Percentiles rank a stretch among this genome's conserved stretches.
phyloP scores from a whole-genome alignment of 2,329 filamentous ascomycete species.

The Leptographium radiaticola region DNA sequence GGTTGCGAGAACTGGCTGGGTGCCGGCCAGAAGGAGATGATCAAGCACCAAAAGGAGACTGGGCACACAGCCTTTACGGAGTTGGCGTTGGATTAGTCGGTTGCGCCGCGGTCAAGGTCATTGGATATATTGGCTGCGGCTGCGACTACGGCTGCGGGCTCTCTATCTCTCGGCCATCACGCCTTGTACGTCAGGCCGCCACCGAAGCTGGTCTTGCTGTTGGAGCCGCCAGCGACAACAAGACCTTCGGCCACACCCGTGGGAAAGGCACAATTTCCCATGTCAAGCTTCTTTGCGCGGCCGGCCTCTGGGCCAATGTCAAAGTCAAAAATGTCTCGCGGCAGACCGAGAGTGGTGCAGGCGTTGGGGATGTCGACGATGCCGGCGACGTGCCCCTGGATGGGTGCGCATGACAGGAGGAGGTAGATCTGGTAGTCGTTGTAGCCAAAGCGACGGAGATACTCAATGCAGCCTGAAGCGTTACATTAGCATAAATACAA shows the following conservation, averaged over 20 bases:
- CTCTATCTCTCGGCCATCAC: not conserved
- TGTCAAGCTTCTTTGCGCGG: slow-evolving; percentile 36
- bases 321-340: slow-evolving; percentile 92
- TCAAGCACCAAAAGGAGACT: slow-evolving; percentile 49
- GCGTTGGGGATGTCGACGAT: slow-evolving; percentile 87
- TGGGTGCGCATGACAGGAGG: slow-evolving; percentile 69
- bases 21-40: slow-evolving; percentile 50
- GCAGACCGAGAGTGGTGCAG: slow-evolving; percentile 76
- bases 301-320: slow-evolving; percentile 56
- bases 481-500: no score
- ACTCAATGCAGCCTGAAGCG: slow-evolving; percentile 58
- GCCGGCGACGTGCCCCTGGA: slow-evolving; percentile 79
- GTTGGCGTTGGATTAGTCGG: slow-evolving; percentile 9
- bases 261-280: slow-evolving; percentile 59
- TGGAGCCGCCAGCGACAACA: slow-evolving; percentile 29
- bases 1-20: slow-evolving; percentile 51
- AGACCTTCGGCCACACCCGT: slow-evolving; percentile 30
- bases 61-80: slow-evolving; percentile 37
- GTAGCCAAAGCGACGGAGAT: slow-evolving; percentile 61
- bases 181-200: slow-evolving; percentile 36
- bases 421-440: slow-evolving; percentile 71
- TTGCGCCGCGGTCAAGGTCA: not conserved
- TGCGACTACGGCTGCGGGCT: no score
- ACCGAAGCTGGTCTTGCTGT: slow-evolving; percentile 35
- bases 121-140: no score